Percentiles rank a stretch among this genome's conserved stretches.
phyloP scores from a whole-genome alignment of 2,329 filamentous ascomycete genomes.

The Penicillium sp. region DNA sequence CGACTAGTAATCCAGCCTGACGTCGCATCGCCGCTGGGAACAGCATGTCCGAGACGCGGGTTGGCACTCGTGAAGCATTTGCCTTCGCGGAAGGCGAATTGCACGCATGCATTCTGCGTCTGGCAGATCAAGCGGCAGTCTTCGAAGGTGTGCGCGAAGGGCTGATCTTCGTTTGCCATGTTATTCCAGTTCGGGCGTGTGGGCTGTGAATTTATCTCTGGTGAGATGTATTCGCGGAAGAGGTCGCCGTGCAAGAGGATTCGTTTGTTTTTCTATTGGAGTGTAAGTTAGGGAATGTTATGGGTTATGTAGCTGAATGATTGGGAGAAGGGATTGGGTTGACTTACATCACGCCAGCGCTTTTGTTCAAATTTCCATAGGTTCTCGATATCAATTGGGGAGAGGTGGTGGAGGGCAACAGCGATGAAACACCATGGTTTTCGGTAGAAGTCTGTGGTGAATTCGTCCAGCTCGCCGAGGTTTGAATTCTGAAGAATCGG shows the following conservation, averaged over 20 bases:
- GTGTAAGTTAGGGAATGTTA: not conserved
- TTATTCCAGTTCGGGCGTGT: constrained; percentile 29
- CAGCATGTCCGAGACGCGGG: constrained; percentile 26
- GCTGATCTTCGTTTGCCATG: constrained; percentile 27
- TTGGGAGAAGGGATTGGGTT: not conserved
- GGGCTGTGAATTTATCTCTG: constrained; percentile 24
- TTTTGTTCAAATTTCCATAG: constrained; percentile 42
- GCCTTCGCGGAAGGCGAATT: constrained; percentile 26
- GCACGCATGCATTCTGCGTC: constrained; percentile 21
- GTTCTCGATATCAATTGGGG: constrained; percentile 34
- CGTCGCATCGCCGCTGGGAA: constrained; percentile 11
- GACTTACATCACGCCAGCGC: constrained; percentile 55
- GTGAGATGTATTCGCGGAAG: constrained; percentile 32
- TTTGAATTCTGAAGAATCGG: constrained; percentile 40
- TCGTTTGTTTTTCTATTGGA: constrained; percentile 17
- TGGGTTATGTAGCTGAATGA: not conserved
- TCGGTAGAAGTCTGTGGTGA: constrained; percentile 33
- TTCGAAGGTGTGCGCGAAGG: constrained; percentile 20
- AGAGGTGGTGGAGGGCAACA: constrained; percentile 44
- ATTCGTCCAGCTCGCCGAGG: constrained; percentile 39
- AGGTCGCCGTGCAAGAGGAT: constrained; percentile 31
- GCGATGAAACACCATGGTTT: constrained; percentile 45
- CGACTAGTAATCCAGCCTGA: constrained; percentile 30
- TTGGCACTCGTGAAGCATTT: constrained; percentile 26
- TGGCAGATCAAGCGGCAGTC: constrained; percentile 28